Base-by-base conservation (phyloP, 495 filamentous ascomycete species). In the Hyaloscypha variabilis region DNA sequence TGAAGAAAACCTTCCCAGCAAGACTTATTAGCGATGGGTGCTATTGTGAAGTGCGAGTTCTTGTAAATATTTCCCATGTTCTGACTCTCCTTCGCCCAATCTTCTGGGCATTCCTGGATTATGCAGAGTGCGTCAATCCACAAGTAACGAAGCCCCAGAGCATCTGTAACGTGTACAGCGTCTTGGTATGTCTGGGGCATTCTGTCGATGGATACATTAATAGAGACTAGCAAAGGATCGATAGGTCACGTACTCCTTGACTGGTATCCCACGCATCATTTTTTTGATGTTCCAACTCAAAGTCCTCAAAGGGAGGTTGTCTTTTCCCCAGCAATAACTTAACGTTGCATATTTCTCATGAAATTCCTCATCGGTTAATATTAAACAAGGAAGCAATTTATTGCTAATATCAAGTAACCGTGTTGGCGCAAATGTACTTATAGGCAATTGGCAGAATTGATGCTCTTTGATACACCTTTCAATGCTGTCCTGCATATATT, bases 71-170 rank as follows among this genome's bases (percentile, higher is more conserved):
- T 52, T 19, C 49, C 49, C 49, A 52, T 52, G 23, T 52, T 52
- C 17, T 52, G 17, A 19, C 3, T 28, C 28, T 57, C 54, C 28
- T 31, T 26, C 28, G 14, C 54, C 6, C 54, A 57, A 57, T 57
- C 54, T 6, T 57, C 24, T 28, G 17, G 54, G 8, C 5, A 57
- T 5, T 57, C 54, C 28, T 57, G 26, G 54, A 57, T 57, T 28
- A 57, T 57, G n/a, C 54, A 57, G 28, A 57, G 54, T 57, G 54
- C 23, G n/a, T 57, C 54, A 5, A 57, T 28, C 54, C 28, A 57
- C 24, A 57, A 19, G 28, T 57, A 57, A 19, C 19, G 54, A 57
- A 31, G 23, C 19, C 54, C 54, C 26, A 57, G 54, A 57, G 24
- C 24, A 31, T 31, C 6, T 57, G 54, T 57, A 31, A 57, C 54